Evolutionary conservation across 306 rosid species (phyloP).

Genomic region (Prinsepia uniflora): DNA sequence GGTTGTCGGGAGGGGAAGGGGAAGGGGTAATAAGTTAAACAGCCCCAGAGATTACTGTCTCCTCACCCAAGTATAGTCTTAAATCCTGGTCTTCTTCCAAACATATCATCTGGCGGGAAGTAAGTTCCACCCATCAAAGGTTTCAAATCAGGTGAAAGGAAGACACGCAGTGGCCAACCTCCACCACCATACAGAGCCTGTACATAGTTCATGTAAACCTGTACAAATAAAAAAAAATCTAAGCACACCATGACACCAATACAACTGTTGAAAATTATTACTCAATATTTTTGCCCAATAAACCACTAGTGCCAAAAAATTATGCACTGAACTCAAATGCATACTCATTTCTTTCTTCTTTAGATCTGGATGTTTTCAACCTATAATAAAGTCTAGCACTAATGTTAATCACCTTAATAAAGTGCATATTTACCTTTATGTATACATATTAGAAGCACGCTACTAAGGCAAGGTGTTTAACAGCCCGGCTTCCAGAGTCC

Average conservation of each 20-base stretch:
- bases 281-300: neutral
- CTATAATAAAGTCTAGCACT: neutral
- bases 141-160: conserved; percentile 90
- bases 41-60: neutral
- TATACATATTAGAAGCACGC: neutral
- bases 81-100: conserved; percentile 83
- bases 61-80: conserved; percentile 81
- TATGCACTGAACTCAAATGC: neutral
- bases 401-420: neutral
- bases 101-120: conserved; percentile 88
- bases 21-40: conserved; percentile 13
- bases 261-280: conserved; percentile 6
- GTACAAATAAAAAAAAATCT: conserved; percentile 12
- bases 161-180: conserved; percentile 92
- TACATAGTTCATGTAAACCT: conserved; percentile 97
- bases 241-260: conserved; percentile 18
- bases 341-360: neutral
- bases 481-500: conserved; percentile 72
- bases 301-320: neutral
- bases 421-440: neutral
- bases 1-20: neutral
- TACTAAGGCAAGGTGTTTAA: conserved; percentile 64
- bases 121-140: conserved; percentile 99
- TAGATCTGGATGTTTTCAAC: neutral
- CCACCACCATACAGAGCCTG: conserved; percentile 98